Conservation (phyloP, 129 eudicot genomes). For the Saussurea involucrata region DNA sequence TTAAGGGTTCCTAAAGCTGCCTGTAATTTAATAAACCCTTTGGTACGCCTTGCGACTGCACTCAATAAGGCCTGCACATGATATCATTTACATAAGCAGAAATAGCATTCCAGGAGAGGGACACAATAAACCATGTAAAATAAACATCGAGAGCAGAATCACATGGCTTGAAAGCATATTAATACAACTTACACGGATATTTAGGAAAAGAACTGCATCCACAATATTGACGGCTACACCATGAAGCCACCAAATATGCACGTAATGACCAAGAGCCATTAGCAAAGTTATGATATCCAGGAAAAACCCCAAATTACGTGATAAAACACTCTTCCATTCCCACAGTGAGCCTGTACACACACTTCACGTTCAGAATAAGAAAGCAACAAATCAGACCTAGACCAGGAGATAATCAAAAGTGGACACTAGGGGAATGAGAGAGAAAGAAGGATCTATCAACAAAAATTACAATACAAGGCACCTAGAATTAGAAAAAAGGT, state of each 20-base stretch:
- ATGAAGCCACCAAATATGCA: constrained; percentile 94
- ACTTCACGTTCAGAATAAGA: background rate
- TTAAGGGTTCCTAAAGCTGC: constrained; percentile 82
- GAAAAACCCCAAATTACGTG: constrained; percentile 72
- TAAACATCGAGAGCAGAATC: background rate
- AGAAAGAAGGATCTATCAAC: too few species aligned
- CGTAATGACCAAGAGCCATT: constrained; percentile 92
- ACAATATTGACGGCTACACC: constrained; percentile 93
- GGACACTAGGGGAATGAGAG: background rate
- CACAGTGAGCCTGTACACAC: constrained; percentile 66
- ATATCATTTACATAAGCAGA: constrained; percentile 12
- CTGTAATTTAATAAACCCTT: constrained; percentile 69
- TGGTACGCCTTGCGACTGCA: constrained; percentile 73
- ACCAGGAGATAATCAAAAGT: background rate
- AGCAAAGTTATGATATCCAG: constrained; percentile 83
- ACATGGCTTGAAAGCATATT: background rate
- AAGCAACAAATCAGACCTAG: background rate
- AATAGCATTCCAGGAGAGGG: background rate
- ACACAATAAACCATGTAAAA: too few species aligned
- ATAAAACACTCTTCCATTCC: constrained; percentile 83
- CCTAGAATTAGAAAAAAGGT: too few species aligned
- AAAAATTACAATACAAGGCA: too few species aligned
- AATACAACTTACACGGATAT: constrained; percentile 65
- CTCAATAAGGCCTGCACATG: constrained; percentile 70
- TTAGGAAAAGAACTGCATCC: constrained; percentile 83